These are phyloP conservation scores for Paecilomyces sp. DNA, from an alignment of 2,329 filamentous ascomycete genomes.

Conservation along the genomic window DNA sequence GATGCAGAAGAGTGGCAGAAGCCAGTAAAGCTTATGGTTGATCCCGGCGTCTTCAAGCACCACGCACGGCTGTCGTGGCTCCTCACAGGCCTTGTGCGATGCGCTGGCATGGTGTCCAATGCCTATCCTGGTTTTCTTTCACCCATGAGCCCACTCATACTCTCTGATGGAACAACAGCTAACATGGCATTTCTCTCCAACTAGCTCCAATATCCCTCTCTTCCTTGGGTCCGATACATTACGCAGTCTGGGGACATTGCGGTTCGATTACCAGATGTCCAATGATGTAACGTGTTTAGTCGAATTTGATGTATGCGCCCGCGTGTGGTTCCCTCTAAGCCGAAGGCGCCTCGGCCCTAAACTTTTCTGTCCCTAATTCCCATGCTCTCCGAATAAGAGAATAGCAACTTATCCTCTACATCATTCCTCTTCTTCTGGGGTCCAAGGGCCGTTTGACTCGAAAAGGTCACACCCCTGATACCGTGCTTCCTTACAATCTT, in stretches of 20 bases:
- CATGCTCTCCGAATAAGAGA: background rate
- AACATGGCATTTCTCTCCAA: background rate
- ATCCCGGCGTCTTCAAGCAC: background rate
- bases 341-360: background rate
- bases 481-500: background rate
- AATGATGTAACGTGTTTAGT: slow-evolving; percentile 41
- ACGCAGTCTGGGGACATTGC: slow-evolving; percentile 97
- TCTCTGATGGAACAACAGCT: background rate
- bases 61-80: background rate
- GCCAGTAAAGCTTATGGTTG: background rate
- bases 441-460: background rate
- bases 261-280: slow-evolving; percentile 84
- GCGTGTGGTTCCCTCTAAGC: background rate
- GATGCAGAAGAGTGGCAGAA: background rate
- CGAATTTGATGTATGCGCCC: background rate
- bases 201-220: slow-evolving; percentile 92
- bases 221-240: slow-evolving; percentile 98
- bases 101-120: background rate
- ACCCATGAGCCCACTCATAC: background rate
- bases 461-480: background rate
- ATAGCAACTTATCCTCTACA: background rate
- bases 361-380: background rate
- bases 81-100: background rate
- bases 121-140: background rate
- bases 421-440: background rate